phyloP scores from a whole-genome alignment of 2,329 filamentous ascomycete species.

The Trichothecium roseum region DNA sequence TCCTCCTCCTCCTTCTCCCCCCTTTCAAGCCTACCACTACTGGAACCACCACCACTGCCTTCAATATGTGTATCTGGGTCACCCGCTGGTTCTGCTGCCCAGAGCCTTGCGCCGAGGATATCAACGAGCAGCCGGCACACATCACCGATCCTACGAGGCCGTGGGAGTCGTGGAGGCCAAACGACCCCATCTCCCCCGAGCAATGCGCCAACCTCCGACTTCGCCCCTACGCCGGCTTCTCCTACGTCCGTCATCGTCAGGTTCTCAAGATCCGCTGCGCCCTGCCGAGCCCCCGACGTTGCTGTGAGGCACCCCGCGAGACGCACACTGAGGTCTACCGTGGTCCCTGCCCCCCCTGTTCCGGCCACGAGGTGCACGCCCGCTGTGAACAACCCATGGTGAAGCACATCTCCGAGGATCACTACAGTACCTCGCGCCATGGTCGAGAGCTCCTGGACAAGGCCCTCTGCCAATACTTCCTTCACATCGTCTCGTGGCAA shows the following conservation, averaged over 20 bases:
- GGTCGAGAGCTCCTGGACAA: no score
- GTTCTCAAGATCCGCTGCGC: slow-evolving; percentile 9
- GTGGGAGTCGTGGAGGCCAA: no score
- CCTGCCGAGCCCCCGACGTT: not conserved
- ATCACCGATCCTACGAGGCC: no score
- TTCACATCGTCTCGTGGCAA: no score
- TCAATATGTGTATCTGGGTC: slow-evolving; percentile 10
- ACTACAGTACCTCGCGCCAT: no score
- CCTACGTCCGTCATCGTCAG: slow-evolving; percentile 6
- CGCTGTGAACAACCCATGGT: slow-evolving; percentile 2
- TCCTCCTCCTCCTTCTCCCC: no score
- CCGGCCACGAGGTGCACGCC: slow-evolving; percentile 6
- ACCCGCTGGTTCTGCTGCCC: slow-evolving; percentile 9
- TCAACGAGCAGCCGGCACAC: no score
- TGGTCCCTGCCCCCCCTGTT: slow-evolving; percentile 7
- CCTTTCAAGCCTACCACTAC: no score
- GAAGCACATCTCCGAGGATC: no score
- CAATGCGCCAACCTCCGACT: no score
- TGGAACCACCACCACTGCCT: not conserved
- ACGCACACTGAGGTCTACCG: slow-evolving; percentile 7
- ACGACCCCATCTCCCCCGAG: no score
- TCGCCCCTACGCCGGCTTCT: not conserved
- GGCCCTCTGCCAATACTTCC: no score
- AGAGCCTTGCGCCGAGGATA: not conserved
- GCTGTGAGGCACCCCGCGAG: slow-evolving; percentile 3